Evolutionary conservation across 1,284 basidiomycete species (phyloP).

Genomic region (Dichomitus squalens): DNA sequence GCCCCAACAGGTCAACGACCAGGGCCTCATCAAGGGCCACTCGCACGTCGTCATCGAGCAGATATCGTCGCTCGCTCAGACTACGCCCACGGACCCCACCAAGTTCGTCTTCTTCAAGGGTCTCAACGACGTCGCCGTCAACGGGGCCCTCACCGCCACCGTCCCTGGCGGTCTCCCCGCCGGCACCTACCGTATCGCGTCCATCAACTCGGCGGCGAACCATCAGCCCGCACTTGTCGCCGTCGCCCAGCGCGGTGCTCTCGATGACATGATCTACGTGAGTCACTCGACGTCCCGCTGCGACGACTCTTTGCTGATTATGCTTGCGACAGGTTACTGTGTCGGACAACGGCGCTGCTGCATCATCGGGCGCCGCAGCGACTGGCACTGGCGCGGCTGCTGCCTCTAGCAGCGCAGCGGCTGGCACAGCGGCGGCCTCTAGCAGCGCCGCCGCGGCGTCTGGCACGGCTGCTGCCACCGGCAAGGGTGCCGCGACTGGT

Average conservation of each 20-base stretch:
- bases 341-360: slow-evolving; percentile 21
- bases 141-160: slow-evolving; percentile 49
- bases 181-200: slow-evolving; percentile 56
- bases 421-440: slow-evolving; percentile 12
- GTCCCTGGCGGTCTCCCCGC: slow-evolving; percentile 55
- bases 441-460: background rate
- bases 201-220: slow-evolving; percentile 57
- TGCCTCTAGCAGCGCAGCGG: slow-evolving; percentile 16
- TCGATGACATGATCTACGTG: slow-evolving; percentile 64
- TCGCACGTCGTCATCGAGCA: slow-evolving; percentile 60
- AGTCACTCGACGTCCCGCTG: no score
- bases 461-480: background rate
- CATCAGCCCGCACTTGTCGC: slow-evolving; percentile 58
- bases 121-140: slow-evolving; percentile 45
- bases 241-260: slow-evolving; percentile 59
- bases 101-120: slow-evolving; percentile 68
- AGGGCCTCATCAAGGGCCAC: slow-evolving; percentile 53
- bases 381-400: slow-evolving; percentile 31
- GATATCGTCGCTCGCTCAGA: slow-evolving; percentile 46
- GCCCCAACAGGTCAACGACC: slow-evolving; percentile 45
- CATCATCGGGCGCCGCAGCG: background rate
- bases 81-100: slow-evolving; percentile 48
- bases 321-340: slow-evolving; percentile 29
- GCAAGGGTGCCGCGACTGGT: background rate
- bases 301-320: background rate